Conservation (phyloP, 2,329 filamentous ascomycete species). For the Pseudogymnoascus sp. region DNA sequence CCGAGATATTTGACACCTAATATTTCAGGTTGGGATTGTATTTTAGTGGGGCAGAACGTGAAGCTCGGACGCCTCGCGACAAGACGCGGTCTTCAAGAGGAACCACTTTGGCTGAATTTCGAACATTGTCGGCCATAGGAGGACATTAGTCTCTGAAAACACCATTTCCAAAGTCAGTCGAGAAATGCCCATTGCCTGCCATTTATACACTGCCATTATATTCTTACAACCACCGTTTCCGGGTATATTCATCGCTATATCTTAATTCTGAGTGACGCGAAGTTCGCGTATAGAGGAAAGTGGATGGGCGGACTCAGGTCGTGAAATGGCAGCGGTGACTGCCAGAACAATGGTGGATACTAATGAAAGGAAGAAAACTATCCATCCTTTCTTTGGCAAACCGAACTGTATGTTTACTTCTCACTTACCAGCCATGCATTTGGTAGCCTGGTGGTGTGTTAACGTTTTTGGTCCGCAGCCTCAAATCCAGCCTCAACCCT, state of each 20-base stretch:
- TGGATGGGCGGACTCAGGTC: slow-evolving; percentile 8
- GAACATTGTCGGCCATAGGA: neutral
- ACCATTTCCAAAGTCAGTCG: neutral
- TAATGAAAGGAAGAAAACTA: slow-evolving; percentile 20
- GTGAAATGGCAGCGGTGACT: slow-evolving; percentile 24
- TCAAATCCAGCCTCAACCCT: neutral
- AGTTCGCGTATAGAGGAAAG: slow-evolving; percentile 17
- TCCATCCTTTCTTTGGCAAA: slow-evolving; percentile 28
- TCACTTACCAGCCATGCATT: neutral
- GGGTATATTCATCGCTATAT: neutral
- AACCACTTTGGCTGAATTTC: slow-evolving; percentile 6
- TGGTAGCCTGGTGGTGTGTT: neutral
- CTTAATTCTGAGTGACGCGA: slow-evolving; percentile 16
- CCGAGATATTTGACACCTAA: neutral
- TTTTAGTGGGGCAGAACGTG: neutral
- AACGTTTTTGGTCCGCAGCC: neutral
- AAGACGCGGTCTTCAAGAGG: slow-evolving; percentile 3
- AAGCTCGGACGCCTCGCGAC: slow-evolving; percentile 4
- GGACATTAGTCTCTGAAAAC: neutral
- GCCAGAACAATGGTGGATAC: slow-evolving; percentile 23
- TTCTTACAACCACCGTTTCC: neutral
- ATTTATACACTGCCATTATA: neutral
- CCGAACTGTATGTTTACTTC: slow-evolving; percentile 19
- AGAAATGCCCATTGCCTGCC: neutral
- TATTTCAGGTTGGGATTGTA: neutral